phyloP scores from a whole-genome alignment of 441 rosid species.

The Jatropha multifida region DNA sequence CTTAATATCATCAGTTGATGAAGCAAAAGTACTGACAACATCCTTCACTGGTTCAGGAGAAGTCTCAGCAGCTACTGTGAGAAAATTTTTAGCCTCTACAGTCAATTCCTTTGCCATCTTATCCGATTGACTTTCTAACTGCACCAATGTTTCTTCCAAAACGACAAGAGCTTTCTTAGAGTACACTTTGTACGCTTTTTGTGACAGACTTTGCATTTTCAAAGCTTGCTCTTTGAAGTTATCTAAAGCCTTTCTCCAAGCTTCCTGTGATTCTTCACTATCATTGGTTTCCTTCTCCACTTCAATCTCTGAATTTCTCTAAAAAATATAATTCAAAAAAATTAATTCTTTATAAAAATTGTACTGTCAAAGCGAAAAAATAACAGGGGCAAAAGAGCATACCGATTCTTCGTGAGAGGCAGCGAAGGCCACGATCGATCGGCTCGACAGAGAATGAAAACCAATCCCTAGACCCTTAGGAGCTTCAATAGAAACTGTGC shows the following conservation, averaged over 20 bases:
- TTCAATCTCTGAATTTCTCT: slow-evolving; percentile 59
- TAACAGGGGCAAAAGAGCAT: slow-evolving; percentile 14
- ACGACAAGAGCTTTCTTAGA: slow-evolving; percentile 55
- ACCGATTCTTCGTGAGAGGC: slow-evolving; percentile 82
- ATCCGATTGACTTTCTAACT: slow-evolving; percentile 73
- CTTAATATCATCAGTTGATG: slow-evolving; percentile 56
- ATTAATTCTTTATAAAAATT: neutral
- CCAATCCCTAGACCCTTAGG: slow-evolving; percentile 36
- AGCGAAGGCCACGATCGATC: slow-evolving; percentile 43
- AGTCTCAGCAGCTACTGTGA: slow-evolving; percentile 60
- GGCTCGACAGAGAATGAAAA: slow-evolving; percentile 30
- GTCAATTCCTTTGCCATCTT: slow-evolving; percentile 65
- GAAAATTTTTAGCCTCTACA: slow-evolving; percentile 63
- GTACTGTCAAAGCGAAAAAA: neutral
- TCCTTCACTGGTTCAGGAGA: slow-evolving; percentile 82
- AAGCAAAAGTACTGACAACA: slow-evolving; percentile 58
- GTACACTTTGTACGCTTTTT: slow-evolving; percentile 70
- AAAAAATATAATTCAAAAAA: neutral
- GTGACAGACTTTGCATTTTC: slow-evolving; percentile 72
- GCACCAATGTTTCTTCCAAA: slow-evolving; percentile 65
- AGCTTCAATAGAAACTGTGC: slow-evolving; percentile 24
- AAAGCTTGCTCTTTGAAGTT: slow-evolving; percentile 73
- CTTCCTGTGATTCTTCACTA: slow-evolving; percentile 63
- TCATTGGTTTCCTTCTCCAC: slow-evolving; percentile 52
- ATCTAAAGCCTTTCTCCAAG: slow-evolving; percentile 72